phyloP scores from a whole-genome alignment of 2,329 filamentous ascomycete genomes.

The Sporothrix mexicana region DNA sequence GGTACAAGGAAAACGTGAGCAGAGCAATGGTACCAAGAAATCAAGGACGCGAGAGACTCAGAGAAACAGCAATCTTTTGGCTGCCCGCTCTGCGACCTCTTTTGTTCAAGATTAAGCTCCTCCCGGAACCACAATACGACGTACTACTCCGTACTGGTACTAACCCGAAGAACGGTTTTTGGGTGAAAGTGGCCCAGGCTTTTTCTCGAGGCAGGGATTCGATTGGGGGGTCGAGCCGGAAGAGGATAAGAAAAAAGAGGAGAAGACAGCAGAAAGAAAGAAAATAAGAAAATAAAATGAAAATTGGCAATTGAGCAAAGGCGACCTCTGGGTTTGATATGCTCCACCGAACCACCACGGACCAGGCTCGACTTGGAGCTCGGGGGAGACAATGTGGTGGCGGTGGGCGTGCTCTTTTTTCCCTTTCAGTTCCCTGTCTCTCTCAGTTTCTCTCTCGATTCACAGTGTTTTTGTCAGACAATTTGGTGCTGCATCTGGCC shows the following conservation, averaged over 20 bases:
- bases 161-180: slow-evolving; percentile 20
- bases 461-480: slow-evolving; percentile 1
- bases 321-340: slow-evolving; percentile 16
- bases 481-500: slow-evolving; percentile 17
- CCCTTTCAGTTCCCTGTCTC: neutral
- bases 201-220: slow-evolving; percentile 21
- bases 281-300: neutral
- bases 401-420: slow-evolving; percentile 10
- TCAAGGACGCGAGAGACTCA: slow-evolving; percentile 21
- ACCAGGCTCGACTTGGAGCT: slow-evolving; percentile 27
- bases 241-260: neutral
- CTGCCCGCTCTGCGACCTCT: slow-evolving; percentile 24
- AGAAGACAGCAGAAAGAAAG: slow-evolving; percentile 1
- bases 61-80: slow-evolving; percentile 30
- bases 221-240: neutral
- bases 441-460: neutral
- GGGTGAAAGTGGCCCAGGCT: slow-evolving; percentile 22
- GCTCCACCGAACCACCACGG: slow-evolving; percentile 35
- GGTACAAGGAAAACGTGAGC: slow-evolving; percentile 19
- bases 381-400: slow-evolving; percentile 16
- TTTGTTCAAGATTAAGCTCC: slow-evolving; percentile 33
- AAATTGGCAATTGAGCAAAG: slow-evolving; percentile 15
- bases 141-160: slow-evolving; percentile 29
- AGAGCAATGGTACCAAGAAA: slow-evolving; percentile 17
- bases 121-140: slow-evolving; percentile 30